These are phyloP conservation scores for Tremella yokohamensis DNA, from an alignment of 768 basidiomycete species.

Conservation along the genomic window DNA sequence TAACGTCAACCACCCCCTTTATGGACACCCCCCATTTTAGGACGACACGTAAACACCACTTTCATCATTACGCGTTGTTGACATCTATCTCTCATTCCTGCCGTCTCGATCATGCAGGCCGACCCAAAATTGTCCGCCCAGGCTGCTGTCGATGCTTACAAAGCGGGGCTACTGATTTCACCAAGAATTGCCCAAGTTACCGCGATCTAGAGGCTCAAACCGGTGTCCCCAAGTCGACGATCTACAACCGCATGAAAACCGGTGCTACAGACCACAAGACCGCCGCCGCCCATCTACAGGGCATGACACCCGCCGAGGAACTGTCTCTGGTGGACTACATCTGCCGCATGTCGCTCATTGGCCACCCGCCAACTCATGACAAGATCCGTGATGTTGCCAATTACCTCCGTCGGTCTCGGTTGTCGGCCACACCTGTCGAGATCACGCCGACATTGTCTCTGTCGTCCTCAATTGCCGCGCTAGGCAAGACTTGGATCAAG, in stretches of 20 bases:
- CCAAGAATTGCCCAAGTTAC: conserved; percentile 7
- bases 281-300: neutral
- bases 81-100: neutral
- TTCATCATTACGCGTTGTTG: neutral
- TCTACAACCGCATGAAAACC: neutral
- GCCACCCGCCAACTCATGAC: neutral
- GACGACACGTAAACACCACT: neutral
- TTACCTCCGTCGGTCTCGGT: neutral
- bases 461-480: neutral
- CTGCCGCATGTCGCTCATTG: neutral
- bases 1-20: conserved; percentile 1
- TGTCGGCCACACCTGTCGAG: neutral
- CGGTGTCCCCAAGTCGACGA: neutral
- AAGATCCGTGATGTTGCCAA: neutral
- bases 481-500: neutral
- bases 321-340: conserved; percentile 1
- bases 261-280: neutral
- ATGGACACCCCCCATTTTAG: neutral
- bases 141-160: neutral
- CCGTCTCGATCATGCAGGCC: conserved; percentile 4
- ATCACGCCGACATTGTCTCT: neutral
- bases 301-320: neutral
- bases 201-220: neutral
- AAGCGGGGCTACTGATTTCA: conserved; percentile 2
- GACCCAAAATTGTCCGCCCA: neutral